Evolutionary conservation across 2,329 filamentous ascomycete species (phyloP), one percentile per base, ranked within the genome.

Genomic region (Cladorrhinum sp.): DNA sequence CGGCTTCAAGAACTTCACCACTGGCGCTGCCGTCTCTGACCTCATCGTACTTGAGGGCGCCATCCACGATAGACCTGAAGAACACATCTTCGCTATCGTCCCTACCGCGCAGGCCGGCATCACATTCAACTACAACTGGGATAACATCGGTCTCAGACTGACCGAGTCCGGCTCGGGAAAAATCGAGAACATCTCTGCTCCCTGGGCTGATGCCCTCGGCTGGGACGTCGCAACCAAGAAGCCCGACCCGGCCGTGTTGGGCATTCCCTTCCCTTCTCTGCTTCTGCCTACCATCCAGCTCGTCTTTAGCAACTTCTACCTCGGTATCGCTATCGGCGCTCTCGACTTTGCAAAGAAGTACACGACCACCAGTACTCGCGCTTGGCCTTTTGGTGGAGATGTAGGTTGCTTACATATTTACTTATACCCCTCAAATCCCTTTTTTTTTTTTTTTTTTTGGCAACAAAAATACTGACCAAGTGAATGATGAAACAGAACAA

Each of bases 1-100:
- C 61, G 85, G 86, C 1, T 79, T 78, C 72, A 89, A 89, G 71
- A 78, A 82, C 72, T 89, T 89, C 76, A 89, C 86, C 68, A 89
- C 86, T 0, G 86, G 86, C 0, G 86, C 86, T 24, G 85, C 87
- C 0, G 77, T 89, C 1, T 87, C 85, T 0, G 86, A 89, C 61
- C 73, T 89, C 20, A 88, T 85, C 0, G 84, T 89, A 0, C 77
- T 89, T 0, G 86, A 89, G 66, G 86, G 86, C 20, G 81, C 85
- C 0, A 74, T 81, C n/a, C 79, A 83, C 5, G 81, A 77, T 8
- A 55, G 57, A 18, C 86, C 84, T 0, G 76, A 79, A 3, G 76
- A 85, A 57, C 86, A 88, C 67, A 84, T 88, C 60, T 89, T 88
- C 67, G 82, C 85, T 2, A 72, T 87, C 21, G 84, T 86, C 1